phyloP scores from a whole-genome alignment of 177 flowering plant species.

The Tripterygium wilfordii region DNA sequence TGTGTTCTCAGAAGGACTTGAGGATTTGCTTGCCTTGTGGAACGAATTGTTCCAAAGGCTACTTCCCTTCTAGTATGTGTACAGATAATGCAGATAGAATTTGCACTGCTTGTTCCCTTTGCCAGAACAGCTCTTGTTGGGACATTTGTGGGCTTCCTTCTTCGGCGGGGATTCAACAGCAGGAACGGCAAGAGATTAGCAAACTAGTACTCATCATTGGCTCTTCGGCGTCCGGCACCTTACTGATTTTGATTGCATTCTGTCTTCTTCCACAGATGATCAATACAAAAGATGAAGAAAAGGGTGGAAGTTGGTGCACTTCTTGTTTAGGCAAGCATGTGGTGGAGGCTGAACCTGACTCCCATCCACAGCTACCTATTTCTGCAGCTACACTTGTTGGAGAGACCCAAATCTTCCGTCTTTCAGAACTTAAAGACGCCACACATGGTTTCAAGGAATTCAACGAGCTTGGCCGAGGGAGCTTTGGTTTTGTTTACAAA shows the following conservation, averaged over 20 bases:
- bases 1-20: slow-evolving; percentile 53
- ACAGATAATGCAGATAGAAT: slow-evolving; percentile 49
- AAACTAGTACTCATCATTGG: slow-evolving; percentile 35
- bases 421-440: slow-evolving; percentile 73
- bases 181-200: not conserved
- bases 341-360: slow-evolving; percentile 21
- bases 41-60: slow-evolving; percentile 50
- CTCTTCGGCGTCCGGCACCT: slow-evolving; percentile 33
- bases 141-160: slow-evolving; percentile 40
- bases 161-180: slow-evolving; percentile 8
- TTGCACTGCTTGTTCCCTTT: slow-evolving; percentile 76
- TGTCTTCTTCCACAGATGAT: slow-evolving; percentile 36
- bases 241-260: slow-evolving; percentile 35
- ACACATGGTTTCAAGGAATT: slow-evolving; percentile 87
- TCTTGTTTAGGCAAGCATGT: slow-evolving; percentile 35
- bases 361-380: slow-evolving; percentile 21
- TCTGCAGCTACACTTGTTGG: slow-evolving; percentile 30
- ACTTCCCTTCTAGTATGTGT: slow-evolving; percentile 59
- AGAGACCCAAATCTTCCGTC: slow-evolving; percentile 60
- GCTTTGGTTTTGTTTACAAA: slow-evolving; percentile 80
- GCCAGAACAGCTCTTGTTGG: slow-evolving; percentile 78
- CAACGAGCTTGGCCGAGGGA: slow-evolving; percentile 82
- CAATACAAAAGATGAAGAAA: slow-evolving; percentile 20
- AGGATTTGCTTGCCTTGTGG: slow-evolving; percentile 70
- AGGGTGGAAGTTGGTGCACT: slow-evolving; percentile 13